A percentile compares a stretch with the other conserved stretches of the same genome.
These are phyloP conservation scores for Penicillium fuscoglaucum DNA, from an alignment of 2,329 filamentous ascomycete species.

Conservation along the genomic window DNA sequence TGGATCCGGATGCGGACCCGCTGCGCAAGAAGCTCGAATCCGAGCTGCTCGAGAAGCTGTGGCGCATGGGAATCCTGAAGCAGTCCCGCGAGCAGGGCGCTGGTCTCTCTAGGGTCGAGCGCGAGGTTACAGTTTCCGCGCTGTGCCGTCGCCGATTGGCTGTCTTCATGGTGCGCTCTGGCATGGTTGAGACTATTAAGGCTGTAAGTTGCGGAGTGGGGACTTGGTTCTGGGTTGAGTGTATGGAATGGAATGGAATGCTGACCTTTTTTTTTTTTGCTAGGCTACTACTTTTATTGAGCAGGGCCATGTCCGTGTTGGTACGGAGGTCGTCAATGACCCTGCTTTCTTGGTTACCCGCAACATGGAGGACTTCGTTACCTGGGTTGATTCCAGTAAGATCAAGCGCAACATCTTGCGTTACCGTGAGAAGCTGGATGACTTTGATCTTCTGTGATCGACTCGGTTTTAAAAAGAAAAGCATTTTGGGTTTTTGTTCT, in stretches of 20 bases:
- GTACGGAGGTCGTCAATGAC: constrained; percentile 86
- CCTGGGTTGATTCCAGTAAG: constrained; percentile 94
- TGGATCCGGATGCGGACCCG: constrained; percentile 74
- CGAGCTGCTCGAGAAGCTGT: constrained; percentile 84
- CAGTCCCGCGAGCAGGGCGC: constrained; percentile 74
- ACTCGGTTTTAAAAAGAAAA: constrained; percentile 14
- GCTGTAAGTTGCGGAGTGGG: constrained; percentile 53
- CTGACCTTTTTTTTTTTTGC: not conserved
- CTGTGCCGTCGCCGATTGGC: constrained; percentile 82
- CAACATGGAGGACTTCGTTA: constrained; percentile 93
- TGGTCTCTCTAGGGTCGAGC: constrained; percentile 70
- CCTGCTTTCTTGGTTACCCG: constrained; percentile 85
- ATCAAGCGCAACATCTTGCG: constrained; percentile 95
- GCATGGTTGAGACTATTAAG: constrained; percentile 89
- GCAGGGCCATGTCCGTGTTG: constrained; percentile 89
- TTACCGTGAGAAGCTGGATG: constrained; percentile 91
- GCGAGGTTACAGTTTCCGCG: constrained; percentile 82
- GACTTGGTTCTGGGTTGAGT: not conserved
- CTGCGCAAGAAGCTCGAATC: constrained; percentile 82
- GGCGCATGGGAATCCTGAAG: constrained; percentile 84
- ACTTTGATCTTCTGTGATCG: constrained; percentile 80
- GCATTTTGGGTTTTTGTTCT: constrained; percentile 25
- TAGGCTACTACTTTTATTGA: constrained; percentile 75
- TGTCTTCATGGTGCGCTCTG: constrained; percentile 84
- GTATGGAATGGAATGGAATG: not conserved